Conservation (phyloP, 345 rosid genomes). For the Syzygium jambos region DNA sequence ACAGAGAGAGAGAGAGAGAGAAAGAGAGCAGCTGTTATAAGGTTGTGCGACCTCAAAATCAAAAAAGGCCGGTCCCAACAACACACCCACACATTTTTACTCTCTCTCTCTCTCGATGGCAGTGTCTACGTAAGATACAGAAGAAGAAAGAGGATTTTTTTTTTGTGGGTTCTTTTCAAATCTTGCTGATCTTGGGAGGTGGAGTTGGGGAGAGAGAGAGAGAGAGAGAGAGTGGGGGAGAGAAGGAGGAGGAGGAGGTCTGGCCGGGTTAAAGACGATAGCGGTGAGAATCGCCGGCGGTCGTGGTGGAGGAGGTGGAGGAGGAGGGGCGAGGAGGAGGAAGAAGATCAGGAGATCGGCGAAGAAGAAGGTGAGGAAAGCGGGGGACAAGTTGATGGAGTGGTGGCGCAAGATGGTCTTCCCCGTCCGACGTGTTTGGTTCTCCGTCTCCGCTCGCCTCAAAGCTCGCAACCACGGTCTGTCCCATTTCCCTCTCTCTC, state of each 20-base stretch:
- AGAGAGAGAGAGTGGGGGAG: background rate
- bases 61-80: background rate
- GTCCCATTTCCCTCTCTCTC: background rate
- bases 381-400: slow-evolving; percentile 27
- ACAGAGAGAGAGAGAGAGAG: background rate
- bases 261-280: slow-evolving; percentile 28
- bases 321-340: background rate
- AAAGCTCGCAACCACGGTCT: slow-evolving; percentile 39
- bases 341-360: background rate
- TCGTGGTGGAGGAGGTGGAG: background rate
- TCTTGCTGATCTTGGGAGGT: background rate
- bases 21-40: background rate
- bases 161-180: background rate
- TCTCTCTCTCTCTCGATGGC: background rate
- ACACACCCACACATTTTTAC: background rate
- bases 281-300: slow-evolving; percentile 17
- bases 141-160: background rate
- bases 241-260: background rate
- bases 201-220: background rate
- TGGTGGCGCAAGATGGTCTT: slow-evolving; percentile 46
- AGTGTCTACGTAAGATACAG: background rate
- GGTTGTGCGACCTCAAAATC: background rate
- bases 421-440: slow-evolving; percentile 42
- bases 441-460: slow-evolving; percentile 40
- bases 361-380: background rate